Evolutionary conservation across 2,329 filamentous ascomycete genomes (phyloP), one percentile per base, ranked within the genome.

Genomic region (Diaporthe capsici): DNA sequence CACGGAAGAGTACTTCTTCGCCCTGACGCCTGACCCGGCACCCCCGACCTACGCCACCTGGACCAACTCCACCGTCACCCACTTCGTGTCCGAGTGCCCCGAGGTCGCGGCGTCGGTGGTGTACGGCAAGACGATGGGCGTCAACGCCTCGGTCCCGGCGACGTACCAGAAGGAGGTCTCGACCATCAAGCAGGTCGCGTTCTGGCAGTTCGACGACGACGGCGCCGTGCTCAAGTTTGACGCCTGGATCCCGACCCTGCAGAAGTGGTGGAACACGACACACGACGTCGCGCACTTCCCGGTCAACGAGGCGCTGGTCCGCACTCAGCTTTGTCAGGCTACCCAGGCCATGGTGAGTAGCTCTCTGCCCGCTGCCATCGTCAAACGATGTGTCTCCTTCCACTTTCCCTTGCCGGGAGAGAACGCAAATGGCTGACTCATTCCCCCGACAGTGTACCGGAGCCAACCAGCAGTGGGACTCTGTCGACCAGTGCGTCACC

Each of bases 1-100:
- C 63, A 84, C 83, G 25, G 84, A 85, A 72, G 85, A 86, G 79
- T 86, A 86, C 78, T 87, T 87, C 78, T 87, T 86, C 75, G 84
- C 84, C 9, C 80, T 87, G 9, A 81, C 86, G 3, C 84, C 84
- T 1, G 75, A 83, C 6, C 82, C 84, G 3, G 71, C 78, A 70
- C 80, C 77, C 51, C 76, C 79, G 4, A 79, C 77, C 13, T 77
- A 75, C 34, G 81, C 82, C 12, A 81, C 82, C 53, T 83, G 85
- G 76, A 83, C 82, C 20, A 79, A 79, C 49, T 82, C 80, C 72
- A 72, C 82, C 39, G 80, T 86, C 67, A 79, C 80, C 39, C 80
- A 82, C 65, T 85, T 85, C 75, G 81, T 75, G 51, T 83, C 82
- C 6, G 81, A 79, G 25, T 86, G 84, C 76, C 75, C 78, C 5